A percentile compares a stretch with the other conserved stretches of the same genome.
These are phyloP conservation scores for Sequoia sempervirens DNA, from an alignment of 75 land plant species.

Conservation along the genomic window DNA sequence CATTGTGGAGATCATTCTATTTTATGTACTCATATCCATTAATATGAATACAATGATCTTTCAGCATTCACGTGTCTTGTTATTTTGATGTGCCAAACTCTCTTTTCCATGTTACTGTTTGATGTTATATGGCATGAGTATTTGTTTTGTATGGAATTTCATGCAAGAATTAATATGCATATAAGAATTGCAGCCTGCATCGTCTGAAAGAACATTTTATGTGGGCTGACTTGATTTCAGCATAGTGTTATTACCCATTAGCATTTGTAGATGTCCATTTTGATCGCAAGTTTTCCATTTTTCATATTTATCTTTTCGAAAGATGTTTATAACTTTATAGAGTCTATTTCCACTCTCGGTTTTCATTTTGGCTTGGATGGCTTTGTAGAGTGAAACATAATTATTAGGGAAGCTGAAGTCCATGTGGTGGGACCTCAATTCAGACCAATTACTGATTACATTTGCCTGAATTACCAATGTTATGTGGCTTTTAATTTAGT, in stretches of 20 bases:
- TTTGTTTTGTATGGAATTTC: no score
- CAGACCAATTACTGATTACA: not conserved
- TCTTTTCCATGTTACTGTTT: no score
- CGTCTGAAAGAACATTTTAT: not conserved
- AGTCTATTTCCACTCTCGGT: not conserved
- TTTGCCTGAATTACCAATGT: not conserved
- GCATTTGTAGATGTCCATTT: not conserved
- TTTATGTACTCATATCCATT: no score
- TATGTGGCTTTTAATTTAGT: not conserved
- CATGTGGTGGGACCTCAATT: not conserved
- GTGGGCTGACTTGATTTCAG: not conserved
- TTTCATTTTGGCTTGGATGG: not conserved
- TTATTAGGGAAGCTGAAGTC: not conserved
- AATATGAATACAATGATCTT: no score
- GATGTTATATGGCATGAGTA: no score
- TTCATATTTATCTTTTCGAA: not conserved
- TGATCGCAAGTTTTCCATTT: not conserved
- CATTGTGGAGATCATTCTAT: no score
- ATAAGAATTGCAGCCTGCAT: no score
- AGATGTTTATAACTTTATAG: not conserved
- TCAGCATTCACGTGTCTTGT: no score
- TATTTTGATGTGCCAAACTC: no score
- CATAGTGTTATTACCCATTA: not conserved
- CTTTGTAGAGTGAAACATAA: not conserved
- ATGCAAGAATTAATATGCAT: no score